Evolutionary conservation across 2,329 filamentous ascomycete genomes (phyloP), one percentile per base, ranked within the genome.

Genomic region (Didymella segeticola): DNA sequence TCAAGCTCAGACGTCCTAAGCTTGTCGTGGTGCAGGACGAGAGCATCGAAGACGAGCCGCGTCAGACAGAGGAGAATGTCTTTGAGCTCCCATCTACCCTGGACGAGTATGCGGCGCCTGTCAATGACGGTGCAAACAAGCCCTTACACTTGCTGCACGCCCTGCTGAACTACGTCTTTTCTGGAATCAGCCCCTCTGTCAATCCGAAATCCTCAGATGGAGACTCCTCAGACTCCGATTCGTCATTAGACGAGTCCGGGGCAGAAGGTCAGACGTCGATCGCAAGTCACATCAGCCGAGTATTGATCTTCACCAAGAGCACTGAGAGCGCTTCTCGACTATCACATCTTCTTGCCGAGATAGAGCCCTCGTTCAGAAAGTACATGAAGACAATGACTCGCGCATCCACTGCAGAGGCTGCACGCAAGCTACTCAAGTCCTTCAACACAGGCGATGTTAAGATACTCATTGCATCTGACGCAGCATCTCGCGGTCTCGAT

Each of bases 401-500:
- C 17, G 90, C 90, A 0, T 89, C 87, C 22, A 85, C 89, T n/a
- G 90, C 88, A 1, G 84, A 87, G 12, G 81, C 84, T 12, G 87
- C 89, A 14, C 84, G 85, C 55, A 87, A 86, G 64, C 86, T 88
- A 0, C 79, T 93, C 20, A 81, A 82, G 22, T 82, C 83, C n/a
- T 93, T 93, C 72, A 77, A 82, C 3, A 73, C 78, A 7, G 82
- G 82, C 52, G 84, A 84, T 53, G 75, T 90, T 22, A 86, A 87
- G 6, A 86, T 96, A 39, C 85, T 98, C 36, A 88, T 98, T 38
- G 92, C 93, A 1, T 96, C 95, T 0, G 93, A 98, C 71, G 88
- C 96, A n/a, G 91, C 95, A 1, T 91, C 92, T 2, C 89, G 93
- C 59, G 95, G 93, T 66, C 86, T 98, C 22, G 93, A 98, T 73